Percentiles rank a stretch among this genome's conserved stretches.
Conservation (phyloP, 768 basidiomycete species). For the Mycena sanguinolenta region DNA sequence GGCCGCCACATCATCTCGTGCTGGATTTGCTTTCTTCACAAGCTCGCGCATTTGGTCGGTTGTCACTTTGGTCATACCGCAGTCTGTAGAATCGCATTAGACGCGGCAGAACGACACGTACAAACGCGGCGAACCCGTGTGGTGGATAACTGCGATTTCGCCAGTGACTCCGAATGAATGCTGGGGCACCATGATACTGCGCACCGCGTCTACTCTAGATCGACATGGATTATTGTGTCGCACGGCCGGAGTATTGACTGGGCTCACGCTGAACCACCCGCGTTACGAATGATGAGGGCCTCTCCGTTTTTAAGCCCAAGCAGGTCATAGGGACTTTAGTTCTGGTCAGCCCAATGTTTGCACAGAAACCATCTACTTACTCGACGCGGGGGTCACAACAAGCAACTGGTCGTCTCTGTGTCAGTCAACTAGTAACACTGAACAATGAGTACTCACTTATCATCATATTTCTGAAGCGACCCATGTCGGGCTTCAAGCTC, state of each 20-base stretch:
- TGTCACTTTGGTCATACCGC: constrained; percentile 66
- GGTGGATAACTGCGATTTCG: constrained; percentile 64
- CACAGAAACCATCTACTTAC: constrained; percentile 40
- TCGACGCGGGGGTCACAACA: constrained; percentile 70
- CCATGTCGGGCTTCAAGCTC: constrained; percentile 53
- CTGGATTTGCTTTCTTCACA: constrained; percentile 48
- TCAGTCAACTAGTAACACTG: neutral
- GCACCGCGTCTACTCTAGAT: constrained; percentile 61
- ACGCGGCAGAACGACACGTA: neutral
- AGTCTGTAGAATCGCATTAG: constrained; percentile 45
- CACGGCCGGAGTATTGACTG: neutral
- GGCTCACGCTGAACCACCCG: constrained; percentile 63
- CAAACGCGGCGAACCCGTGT: constrained; percentile 44
- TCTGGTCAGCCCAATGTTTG: neutral
- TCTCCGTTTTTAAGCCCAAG: constrained; percentile 65
- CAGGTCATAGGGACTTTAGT: constrained; percentile 53
- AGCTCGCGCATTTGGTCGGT: constrained; percentile 51
- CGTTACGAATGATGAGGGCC: constrained; percentile 67
- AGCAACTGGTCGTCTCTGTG: constrained; percentile 48
- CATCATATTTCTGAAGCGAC: constrained; percentile 50
- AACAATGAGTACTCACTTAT: constrained; percentile 50
- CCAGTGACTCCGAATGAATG: constrained; percentile 61
- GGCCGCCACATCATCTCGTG: constrained; percentile 35
- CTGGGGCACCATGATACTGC: constrained; percentile 65
- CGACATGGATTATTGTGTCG: neutral